These are phyloP conservation scores for Quercus lobata DNA, from an alignment of 331 rosid species.

Conservation along the genomic window DNA sequence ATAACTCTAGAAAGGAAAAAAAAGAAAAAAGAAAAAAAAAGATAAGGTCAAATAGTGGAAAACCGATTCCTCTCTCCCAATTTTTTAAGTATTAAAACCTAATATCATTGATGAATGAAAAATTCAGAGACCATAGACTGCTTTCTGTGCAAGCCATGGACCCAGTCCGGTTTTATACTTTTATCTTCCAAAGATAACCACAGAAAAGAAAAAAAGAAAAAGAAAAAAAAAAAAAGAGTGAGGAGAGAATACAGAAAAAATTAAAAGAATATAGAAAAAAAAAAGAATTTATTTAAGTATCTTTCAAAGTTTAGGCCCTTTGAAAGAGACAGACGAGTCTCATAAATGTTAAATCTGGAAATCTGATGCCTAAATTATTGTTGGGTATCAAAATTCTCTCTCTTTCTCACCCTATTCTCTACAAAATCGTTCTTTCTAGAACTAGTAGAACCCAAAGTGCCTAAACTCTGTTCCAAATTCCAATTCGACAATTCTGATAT, in stretches of 20 bases:
- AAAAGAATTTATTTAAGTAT: neutral
- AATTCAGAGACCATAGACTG: constrained; percentile 26
- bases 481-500: constrained; percentile 11
- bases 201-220: neutral
- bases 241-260: neutral
- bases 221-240: neutral
- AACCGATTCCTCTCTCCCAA: neutral
- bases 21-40: too few relatives aligned
- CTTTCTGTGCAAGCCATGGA: constrained; percentile 23
- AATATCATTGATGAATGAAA: constrained; percentile 11
- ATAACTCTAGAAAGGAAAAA: too few relatives aligned
- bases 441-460: neutral
- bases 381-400: constrained; percentile 2
- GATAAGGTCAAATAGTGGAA: neutral
- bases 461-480: neutral
- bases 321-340: constrained; percentile 36
- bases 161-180: constrained; percentile 24
- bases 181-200: neutral
- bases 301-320: constrained; percentile 8
- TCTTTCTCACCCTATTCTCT: neutral
- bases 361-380: constrained; percentile 18
- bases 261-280: neutral
- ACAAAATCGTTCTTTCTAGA: constrained; percentile 21
- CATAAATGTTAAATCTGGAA: constrained; percentile 39
- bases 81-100: neutral